phyloP scores from a whole-genome alignment of 2,329 filamentous ascomycete genomes.

The Colletotrichum zoysiae region DNA sequence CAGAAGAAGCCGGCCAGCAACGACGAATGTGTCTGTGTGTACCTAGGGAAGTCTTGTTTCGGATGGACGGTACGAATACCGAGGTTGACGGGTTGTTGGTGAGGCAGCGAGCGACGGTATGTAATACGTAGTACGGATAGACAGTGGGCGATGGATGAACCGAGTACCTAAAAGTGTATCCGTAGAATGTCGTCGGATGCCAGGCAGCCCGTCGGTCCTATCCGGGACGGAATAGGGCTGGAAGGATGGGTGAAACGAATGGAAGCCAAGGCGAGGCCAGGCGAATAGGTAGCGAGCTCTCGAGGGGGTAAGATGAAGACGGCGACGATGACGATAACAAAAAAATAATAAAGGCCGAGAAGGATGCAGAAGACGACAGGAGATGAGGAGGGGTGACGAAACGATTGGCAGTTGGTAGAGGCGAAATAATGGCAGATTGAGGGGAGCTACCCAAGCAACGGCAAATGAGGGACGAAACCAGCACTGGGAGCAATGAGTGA shows the following conservation, averaged over 20 bases:
- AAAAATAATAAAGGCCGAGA: not conserved
- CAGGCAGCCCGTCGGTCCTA: not conserved
- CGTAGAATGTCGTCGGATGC: not conserved
- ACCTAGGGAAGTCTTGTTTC: not conserved
- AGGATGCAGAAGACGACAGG: slow-evolving; percentile 14
- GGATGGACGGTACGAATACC: not conserved
- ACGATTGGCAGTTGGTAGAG: slow-evolving; percentile 33
- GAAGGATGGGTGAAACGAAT: slow-evolving; percentile 11
- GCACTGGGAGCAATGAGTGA: slow-evolving; percentile 19
- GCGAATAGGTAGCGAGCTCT: slow-evolving; percentile 14
- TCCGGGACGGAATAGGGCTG: slow-evolving; percentile 8
- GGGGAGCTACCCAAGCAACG: slow-evolving; percentile 31
- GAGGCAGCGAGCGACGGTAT: slow-evolving; percentile 24
- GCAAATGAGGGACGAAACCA: slow-evolving; percentile 37
- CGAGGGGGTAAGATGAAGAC: not conserved
- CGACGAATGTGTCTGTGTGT: not conserved
- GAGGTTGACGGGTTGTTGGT: not conserved
- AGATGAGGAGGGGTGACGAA: slow-evolving; percentile 35
- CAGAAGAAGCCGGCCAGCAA: not conserved
- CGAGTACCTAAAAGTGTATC: not conserved
- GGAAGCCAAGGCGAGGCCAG: slow-evolving; percentile 14
- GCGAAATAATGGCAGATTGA: slow-evolving; percentile 41
- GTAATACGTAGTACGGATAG: no score
- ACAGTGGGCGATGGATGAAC: slow-evolving; percentile 7
- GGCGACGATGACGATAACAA: not conserved